phyloP scores from a whole-genome alignment of 2,329 filamentous ascomycete genomes.

The Ciborinia camelliae region DNA sequence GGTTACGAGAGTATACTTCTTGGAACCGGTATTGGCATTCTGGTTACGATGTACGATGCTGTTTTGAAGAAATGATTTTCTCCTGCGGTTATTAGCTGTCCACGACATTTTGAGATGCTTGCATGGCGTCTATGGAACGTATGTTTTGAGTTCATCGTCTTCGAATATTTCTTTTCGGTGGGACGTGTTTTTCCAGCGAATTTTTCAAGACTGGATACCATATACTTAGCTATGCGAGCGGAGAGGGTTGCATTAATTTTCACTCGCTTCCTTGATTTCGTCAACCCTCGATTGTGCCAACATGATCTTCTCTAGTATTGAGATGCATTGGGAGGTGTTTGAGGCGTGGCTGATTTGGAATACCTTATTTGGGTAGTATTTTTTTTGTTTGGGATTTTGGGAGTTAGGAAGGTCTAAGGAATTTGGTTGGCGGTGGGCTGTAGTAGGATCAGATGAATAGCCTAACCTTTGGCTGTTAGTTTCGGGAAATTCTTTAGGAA shows the following conservation, averaged over 20 bases:
- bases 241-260: not conserved
- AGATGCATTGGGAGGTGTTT: constrained; percentile 19
- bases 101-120: not conserved
- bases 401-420: not conserved
- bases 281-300: constrained; percentile 19
- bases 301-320: constrained; percentile 17
- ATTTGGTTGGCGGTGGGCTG: not conserved
- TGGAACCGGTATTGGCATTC: constrained; percentile 62
- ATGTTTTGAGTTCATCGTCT: not conserved
- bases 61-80: constrained; percentile 61
- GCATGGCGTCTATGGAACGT: not conserved
- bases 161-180: not conserved
- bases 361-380: constrained; percentile 5
- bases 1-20: constrained; percentile 68
- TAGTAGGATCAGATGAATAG: constrained; percentile 1
- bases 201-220: not conserved
- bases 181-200: not conserved
- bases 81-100: not conserved
- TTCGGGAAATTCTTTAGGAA: not conserved
- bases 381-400: not conserved
- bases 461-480: not conserved
- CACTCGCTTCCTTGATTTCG: constrained; percentile 13
- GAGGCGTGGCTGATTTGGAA: constrained; percentile 11
- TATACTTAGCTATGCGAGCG: not conserved
- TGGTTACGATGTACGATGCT: constrained; percentile 74